phyloP scores from a whole-genome alignment of 805 yeast species.

The Schwanniomyces vanrijiae region DNA sequence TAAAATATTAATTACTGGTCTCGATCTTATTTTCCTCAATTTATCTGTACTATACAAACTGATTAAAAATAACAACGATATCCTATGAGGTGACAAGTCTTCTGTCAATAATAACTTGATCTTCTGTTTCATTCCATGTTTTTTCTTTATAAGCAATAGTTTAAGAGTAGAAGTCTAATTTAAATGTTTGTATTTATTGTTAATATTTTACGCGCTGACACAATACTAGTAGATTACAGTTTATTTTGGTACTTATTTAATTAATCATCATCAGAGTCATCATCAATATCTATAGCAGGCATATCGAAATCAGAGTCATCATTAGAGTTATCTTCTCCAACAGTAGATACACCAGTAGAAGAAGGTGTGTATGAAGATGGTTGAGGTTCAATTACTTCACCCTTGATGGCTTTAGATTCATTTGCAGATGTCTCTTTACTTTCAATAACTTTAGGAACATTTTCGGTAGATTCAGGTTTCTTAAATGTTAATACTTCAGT shows the following conservation, averaged over 20 bases:
- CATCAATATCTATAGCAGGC: constrained; percentile 46
- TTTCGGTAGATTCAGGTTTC: background rate
- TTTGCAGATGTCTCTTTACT: background rate
- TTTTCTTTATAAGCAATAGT: background rate
- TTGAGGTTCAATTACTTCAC: background rate
- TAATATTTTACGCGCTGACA: background rate
- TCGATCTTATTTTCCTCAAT: constrained; percentile 28
- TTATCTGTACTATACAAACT: constrained; percentile 10
- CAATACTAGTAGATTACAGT: background rate
- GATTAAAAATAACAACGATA: constrained; percentile 50
- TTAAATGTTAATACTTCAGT: background rate
- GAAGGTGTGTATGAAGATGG: background rate
- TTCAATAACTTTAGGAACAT: background rate
- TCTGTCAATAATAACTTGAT: constrained; percentile 31
- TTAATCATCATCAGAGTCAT: constrained; percentile 41
- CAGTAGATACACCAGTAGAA: background rate
- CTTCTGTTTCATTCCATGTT: constrained; percentile 3
- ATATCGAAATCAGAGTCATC: constrained; percentile 51
- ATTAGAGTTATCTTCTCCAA: background rate
- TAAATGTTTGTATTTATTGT: background rate
- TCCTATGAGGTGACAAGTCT: constrained; percentile 53
- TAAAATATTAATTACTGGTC: constrained; percentile 42
- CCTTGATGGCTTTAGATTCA: no score
- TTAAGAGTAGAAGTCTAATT: background rate
- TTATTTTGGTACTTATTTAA: constrained; percentile 1